These are phyloP conservation scores for Marasmius fiardii DNA, from an alignment of 1,284 basidiomycete species.

Conservation along the genomic window DNA sequence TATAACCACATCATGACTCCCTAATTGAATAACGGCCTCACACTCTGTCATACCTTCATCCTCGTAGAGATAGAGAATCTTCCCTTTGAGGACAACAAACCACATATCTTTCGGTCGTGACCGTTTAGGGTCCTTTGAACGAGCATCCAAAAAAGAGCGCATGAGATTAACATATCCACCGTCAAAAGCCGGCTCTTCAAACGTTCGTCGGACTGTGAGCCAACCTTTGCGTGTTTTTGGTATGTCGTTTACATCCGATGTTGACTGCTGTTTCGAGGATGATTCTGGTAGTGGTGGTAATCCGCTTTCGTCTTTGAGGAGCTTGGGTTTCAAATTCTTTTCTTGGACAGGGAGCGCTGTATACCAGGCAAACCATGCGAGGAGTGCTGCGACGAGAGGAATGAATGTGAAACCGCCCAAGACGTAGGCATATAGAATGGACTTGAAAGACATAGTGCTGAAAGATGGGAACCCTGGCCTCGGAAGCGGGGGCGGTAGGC, in stretches of 20 bases:
- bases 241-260: conserved; percentile 45
- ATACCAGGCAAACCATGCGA: conserved; percentile 65
- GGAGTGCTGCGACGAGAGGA: conserved; percentile 60
- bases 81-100: conserved; percentile 86
- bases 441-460: conserved; percentile 53
- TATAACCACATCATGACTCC: conserved; percentile 70
- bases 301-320: conserved; percentile 21
- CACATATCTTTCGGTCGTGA: conserved; percentile 85
- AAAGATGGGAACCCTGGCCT: no score
- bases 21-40: conserved; percentile 80
- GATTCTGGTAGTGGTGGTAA: conserved; percentile 15
- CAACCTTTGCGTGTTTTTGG: conserved; percentile 76
- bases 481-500: no score
- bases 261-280: conserved; percentile 3
- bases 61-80: conserved; percentile 87
- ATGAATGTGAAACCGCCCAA: conserved; percentile 87
- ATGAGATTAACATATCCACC: conserved; percentile 69
- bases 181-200: conserved; percentile 60
- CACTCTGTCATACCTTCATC: conserved; percentile 86
- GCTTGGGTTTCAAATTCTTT: conserved; percentile 39
- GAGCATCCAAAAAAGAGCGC: conserved; percentile 68
- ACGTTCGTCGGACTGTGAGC: conserved; percentile 83
- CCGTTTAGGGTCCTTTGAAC: conserved; percentile 75
- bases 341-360: conserved; percentile 76
- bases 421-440: conserved; percentile 77